Evolutionary conservation across 169 alveolate species (phyloP).

Genomic region (Eimeria acervulina): DNA sequence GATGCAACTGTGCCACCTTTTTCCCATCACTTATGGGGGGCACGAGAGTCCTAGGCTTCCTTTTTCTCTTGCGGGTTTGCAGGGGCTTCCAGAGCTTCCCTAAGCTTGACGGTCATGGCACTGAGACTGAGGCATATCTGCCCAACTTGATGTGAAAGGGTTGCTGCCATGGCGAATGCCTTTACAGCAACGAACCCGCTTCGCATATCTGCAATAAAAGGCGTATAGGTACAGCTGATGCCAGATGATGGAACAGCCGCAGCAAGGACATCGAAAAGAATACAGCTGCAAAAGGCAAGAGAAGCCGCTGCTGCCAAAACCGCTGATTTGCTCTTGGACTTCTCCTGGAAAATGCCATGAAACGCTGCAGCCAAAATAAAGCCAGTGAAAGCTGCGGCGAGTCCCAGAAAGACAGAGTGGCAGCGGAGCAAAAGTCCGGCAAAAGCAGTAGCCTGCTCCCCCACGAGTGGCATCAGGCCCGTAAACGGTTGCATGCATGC

Average conservation of each 20-base stretch:
- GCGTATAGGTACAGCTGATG: constrained; percentile 4
- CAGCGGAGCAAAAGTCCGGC: constrained; percentile 37
- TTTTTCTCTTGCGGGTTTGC: not conserved
- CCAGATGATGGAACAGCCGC: constrained; percentile 54
- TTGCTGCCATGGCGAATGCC: constrained; percentile 62
- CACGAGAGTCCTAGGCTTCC: not conserved
- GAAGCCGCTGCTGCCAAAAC: constrained; percentile 22
- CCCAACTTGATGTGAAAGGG: constrained; percentile 16
- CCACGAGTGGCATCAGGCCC: constrained; percentile 37
- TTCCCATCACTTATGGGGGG: not conserved
- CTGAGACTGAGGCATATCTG: constrained; percentile 67
- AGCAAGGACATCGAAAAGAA: constrained; percentile 47
- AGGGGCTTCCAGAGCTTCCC: not conserved
- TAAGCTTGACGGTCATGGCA: not conserved
- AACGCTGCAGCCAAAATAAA: constrained; percentile 43
- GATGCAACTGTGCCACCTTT: not conserved
- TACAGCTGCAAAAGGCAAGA: constrained; percentile 45
- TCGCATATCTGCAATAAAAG: not conserved
- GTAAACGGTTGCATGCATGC: constrained; percentile 38
- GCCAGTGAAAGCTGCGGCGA: constrained; percentile 54
- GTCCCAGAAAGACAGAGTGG: constrained; percentile 26
- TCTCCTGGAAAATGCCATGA: not conserved
- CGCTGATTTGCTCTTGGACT: not conserved
- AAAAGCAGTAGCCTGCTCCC: constrained; percentile 32
- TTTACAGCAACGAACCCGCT: constrained; percentile 42